Conservation (phyloP, 116 monocot genomes). For the Trichopus zeylanicus region DNA sequence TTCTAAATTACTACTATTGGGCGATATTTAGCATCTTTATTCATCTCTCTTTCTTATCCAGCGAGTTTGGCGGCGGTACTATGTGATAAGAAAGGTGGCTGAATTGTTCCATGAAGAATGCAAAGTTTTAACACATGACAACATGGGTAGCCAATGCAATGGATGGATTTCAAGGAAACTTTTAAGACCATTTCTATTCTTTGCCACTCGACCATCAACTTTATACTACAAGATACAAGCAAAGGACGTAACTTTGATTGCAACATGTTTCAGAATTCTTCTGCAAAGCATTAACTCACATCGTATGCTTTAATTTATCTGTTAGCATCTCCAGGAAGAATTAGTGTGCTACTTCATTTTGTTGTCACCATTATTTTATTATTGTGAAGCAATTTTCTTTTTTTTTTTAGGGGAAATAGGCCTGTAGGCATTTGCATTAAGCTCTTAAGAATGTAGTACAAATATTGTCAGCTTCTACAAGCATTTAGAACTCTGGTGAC, state of each 20-base stretch:
- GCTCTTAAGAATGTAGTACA: too few relatives aligned
- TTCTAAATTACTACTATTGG: too few relatives aligned
- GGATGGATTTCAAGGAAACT: constrained; percentile 51
- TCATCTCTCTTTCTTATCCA: constrained; percentile 20
- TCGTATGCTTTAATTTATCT: constrained; percentile 28
- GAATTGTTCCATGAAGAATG: constrained; percentile 55
- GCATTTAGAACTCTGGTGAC: too few relatives aligned
- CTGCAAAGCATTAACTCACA: constrained; percentile 67
- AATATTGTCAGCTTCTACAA: too few relatives aligned
- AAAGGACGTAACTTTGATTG: constrained; percentile 25
- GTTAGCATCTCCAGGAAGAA: background rate
- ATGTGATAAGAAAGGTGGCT: constrained; percentile 45
- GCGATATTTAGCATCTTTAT: too few relatives aligned
- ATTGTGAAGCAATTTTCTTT: too few relatives aligned
- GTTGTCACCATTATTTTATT: too few relatives aligned
- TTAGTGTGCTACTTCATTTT: background rate
- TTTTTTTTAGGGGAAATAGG: too few relatives aligned
- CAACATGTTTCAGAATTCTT: constrained; percentile 63
- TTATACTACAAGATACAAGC: constrained; percentile 20
- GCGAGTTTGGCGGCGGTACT: constrained; percentile 71
- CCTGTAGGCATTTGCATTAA: too few relatives aligned
- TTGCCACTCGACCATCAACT: constrained; percentile 33
- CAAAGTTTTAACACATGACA: constrained; percentile 25
- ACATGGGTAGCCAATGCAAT: constrained; percentile 15
- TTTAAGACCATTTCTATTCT: constrained; percentile 86